Conservation (phyloP, 2,329 filamentous ascomycete species). For the Paraphoma chrysanthemicola region DNA sequence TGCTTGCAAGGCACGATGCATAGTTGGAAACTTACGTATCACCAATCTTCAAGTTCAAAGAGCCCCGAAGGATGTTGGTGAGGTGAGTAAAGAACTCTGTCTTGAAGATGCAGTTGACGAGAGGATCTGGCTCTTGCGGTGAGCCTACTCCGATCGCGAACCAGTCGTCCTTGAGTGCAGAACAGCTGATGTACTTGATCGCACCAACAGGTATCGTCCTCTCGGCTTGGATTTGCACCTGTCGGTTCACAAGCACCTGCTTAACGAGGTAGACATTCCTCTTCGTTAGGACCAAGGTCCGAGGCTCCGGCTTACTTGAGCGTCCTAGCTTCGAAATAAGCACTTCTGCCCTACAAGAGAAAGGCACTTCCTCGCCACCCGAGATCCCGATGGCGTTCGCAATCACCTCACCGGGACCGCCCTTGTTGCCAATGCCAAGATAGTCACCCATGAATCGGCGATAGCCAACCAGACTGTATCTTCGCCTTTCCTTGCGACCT, state of each 20-base stretch:
- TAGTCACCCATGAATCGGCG: constrained; percentile 95
- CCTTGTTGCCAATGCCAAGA: constrained; percentile 81
- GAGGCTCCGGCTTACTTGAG: constrained; percentile 90
- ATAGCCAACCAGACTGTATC: constrained; percentile 90
- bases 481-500: constrained; percentile 86
- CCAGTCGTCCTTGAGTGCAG: constrained; percentile 91
- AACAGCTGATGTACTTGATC: constrained; percentile 86
- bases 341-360: constrained; percentile 90
- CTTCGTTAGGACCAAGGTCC: constrained; percentile 83
- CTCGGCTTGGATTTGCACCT: constrained; percentile 82
- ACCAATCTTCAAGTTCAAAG: constrained; percentile 82
- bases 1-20: not conserved
- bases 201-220: constrained; percentile 81
- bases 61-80: constrained; percentile 77
- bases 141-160: constrained; percentile 92
- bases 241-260: constrained; percentile 81
- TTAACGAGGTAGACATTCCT: constrained; percentile 89
- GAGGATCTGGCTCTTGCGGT: constrained; percentile 88
- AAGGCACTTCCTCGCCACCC: constrained; percentile 77
- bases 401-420: constrained; percentile 81
- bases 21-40: constrained; percentile 60
- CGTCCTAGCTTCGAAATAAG: constrained; percentile 94
- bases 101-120: constrained; percentile 92
- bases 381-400: constrained; percentile 75
- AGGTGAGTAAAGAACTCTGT: constrained; percentile 97